Conservation (phyloP, 495 filamentous ascomycete species). For the Amniculicola lignicola region DNA sequence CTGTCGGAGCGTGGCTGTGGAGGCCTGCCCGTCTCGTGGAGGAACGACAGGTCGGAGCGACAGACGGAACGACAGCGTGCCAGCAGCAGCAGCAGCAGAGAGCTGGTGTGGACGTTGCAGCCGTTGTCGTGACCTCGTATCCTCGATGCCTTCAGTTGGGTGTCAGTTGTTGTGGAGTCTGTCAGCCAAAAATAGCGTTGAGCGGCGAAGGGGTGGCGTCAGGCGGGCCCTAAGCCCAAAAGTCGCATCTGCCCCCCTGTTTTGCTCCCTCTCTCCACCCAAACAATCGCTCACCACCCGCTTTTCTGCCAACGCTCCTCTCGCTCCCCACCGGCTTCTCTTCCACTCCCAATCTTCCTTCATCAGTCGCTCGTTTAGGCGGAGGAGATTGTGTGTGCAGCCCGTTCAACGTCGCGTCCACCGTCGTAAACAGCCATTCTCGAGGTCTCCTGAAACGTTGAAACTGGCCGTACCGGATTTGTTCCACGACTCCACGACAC, state of each 20-base stretch:
- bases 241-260: neutral
- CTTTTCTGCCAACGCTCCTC: neutral
- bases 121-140: constrained; percentile 1
- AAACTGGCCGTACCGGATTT: no score
- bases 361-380: constrained; percentile 29
- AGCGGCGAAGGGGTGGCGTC: neutral
- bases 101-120: no score
- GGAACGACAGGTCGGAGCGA: neutral
- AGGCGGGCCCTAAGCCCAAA: neutral
- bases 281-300: constrained; percentile 7
- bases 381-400: no score
- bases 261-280: constrained; percentile 12
- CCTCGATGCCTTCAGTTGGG: no score
- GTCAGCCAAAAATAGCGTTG: neutral
- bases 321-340: neutral
- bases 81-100: no score
- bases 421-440: no score
- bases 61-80: no score
- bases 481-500: constrained; percentile 1
- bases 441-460: no score
- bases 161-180: no score
- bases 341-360: constrained; percentile 16
- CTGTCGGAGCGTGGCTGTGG: no score
- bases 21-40: neutral
- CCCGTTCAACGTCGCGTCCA: no score